Conservation (phyloP, 1,284 basidiomycete genomes). For the Trichosporon sp. region DNA sequence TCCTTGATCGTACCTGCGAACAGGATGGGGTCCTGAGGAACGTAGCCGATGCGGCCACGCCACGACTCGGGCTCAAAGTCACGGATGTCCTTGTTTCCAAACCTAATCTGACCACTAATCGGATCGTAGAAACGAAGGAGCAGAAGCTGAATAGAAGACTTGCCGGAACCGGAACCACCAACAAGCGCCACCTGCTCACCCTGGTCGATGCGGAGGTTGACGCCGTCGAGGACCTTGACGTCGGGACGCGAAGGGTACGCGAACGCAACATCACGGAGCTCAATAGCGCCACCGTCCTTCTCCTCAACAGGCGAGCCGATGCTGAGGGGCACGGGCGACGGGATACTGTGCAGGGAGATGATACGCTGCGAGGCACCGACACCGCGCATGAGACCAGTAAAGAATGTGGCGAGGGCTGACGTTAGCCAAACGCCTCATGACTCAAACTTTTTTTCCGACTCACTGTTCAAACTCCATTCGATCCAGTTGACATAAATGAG, state of each 20-base stretch:
- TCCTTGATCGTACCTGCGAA: conserved; percentile 72
- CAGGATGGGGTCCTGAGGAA: conserved; percentile 59
- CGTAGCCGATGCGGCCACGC: conserved; percentile 69
- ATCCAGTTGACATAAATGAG: conserved; percentile 49
- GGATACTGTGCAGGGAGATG: conserved; percentile 36
- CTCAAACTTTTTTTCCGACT: conserved; percentile 13
- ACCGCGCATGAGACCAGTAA: conserved; percentile 47
- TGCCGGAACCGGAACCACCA: conserved; percentile 48
- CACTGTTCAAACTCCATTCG: conserved; percentile 46
- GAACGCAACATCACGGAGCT: conserved; percentile 62
- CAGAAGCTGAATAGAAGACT: conserved; percentile 62
- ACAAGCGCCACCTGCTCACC: conserved; percentile 51
- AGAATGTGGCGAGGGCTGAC: conserved; percentile 43
- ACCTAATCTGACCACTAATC: conserved; percentile 60
- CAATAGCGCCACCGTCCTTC: conserved; percentile 60
- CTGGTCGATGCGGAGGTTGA: conserved; percentile 49
- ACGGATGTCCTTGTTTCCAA: conserved; percentile 71
- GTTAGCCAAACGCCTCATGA: background rate
- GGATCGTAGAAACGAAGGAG: conserved; percentile 89
- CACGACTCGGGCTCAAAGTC: conserved; percentile 72
- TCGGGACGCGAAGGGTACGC: conserved; percentile 84
- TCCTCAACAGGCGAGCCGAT: conserved; percentile 32
- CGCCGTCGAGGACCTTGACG: conserved; percentile 72
- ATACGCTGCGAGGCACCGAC: conserved; percentile 46
- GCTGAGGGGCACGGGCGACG: conserved; percentile 40